Evolutionary conservation across 2,329 filamentous ascomycete species (phyloP), one percentile per base, ranked within the genome.

Genomic region (Magnaporthiopsis poae): DNA sequence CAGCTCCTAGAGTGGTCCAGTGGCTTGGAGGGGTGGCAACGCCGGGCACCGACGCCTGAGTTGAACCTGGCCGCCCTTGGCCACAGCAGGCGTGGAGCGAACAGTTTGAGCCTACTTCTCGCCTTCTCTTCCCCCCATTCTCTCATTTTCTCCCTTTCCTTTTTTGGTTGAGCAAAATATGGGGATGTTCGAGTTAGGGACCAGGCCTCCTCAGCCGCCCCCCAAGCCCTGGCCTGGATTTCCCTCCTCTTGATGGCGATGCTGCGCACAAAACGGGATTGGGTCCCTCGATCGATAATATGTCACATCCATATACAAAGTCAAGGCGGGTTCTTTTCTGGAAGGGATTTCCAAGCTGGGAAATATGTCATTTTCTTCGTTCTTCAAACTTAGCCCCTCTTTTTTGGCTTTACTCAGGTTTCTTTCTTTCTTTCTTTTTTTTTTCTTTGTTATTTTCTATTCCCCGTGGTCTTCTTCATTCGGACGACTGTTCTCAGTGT

Each of bases 1-100:
- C 66, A 56, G 64, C 56, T 63, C 25, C 62, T 52, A 35, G 35
- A 46, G 66, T 39, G 63, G 56, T 60, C 56, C 63, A 52, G 63
- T 56, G 31, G 31, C 52, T 56, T 64, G 63, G 52, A 59, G 63
- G 61, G 35, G 39, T n/a, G 21, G 21, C 29, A 63, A 27, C 25
- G 12, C 35, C 33, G 35, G 61, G 61, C 5, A 33, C 27, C 13
- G 61, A 18, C 46, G 61, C 46, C 46, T 11, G 21, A 56, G 18
- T n/a, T 21, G n/a, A 56, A 21, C 46, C 21, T n/a, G 46, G 8
- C 46, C 8, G 18, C 46, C 46, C 21, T 56, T 56, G 46, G 18
- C n/a, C 46, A n/a, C 5, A 56, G 8, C 46, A 18, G 7, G n/a
- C 46, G 25, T 21, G 18, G 46, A 56, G 46, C 46, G 9, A 56